These are phyloP conservation scores for Pharnaceum exiguum DNA, from an alignment of 148 eudicot genomes.

Conservation along the genomic window DNA sequence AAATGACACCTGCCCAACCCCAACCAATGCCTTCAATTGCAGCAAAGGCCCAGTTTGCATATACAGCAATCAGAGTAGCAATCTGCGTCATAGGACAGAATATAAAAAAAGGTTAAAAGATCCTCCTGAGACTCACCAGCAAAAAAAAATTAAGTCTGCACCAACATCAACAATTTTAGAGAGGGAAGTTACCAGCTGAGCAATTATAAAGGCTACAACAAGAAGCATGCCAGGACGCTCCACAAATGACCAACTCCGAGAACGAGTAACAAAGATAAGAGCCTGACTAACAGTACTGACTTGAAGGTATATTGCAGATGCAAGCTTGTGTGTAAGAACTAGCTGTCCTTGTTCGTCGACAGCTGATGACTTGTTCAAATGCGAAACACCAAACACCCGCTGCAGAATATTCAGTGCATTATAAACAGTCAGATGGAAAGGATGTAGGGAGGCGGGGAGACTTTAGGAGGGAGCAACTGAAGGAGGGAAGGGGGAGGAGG, in stretches of 20 bases:
- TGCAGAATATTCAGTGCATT: constrained; percentile 26
- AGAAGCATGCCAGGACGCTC: constrained; percentile 90
- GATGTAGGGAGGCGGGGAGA: no score
- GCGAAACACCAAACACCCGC: constrained; percentile 80
- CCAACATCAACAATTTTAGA: not conserved
- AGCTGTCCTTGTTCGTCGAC: constrained; percentile 25
- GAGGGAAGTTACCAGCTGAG: constrained; percentile 65
- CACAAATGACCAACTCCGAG: constrained; percentile 84
- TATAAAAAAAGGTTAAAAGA: constrained; percentile 1
- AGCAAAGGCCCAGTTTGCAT: constrained; percentile 92
- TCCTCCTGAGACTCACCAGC: not conserved
- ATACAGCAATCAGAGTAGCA: constrained; percentile 93
- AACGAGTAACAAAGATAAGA: constrained; percentile 90
- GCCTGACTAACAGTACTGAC: constrained; percentile 98
- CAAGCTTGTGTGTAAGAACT: constrained; percentile 57
- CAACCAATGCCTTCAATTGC: constrained; percentile 98
- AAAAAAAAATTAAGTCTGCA: not conserved
- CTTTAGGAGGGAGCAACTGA: no score
- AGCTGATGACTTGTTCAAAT: constrained; percentile 74
- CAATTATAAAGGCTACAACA: constrained; percentile 68
- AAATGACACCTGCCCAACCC: constrained; percentile 99
- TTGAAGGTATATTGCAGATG: constrained; percentile 96
- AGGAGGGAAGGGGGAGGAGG: no score
- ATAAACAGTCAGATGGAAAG: constrained; percentile 1
- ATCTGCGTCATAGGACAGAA: constrained; percentile 34